phyloP scores from a whole-genome alignment of 176 grass and related monocot genomes.

The Rhipidocladum racemiflorum region DNA sequence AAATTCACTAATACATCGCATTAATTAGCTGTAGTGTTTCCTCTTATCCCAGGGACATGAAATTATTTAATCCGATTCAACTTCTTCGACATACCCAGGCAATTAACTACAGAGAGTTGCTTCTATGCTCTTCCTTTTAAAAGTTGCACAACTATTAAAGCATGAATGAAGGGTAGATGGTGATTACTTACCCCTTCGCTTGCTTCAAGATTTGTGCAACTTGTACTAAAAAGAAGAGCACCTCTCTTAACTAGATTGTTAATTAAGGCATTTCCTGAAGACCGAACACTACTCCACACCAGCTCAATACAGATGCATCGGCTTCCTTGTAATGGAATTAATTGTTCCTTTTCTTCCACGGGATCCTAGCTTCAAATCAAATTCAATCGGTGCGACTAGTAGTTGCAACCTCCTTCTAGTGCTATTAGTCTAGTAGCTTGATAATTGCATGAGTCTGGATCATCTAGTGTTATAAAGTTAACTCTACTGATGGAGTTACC shows the following conservation, averaged over 20 bases:
- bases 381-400: neutral
- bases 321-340: neutral
- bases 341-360: neutral
- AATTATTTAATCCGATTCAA: neutral
- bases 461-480: too few relatives aligned
- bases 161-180: too few relatives aligned
- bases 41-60: neutral
- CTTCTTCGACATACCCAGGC: neutral
- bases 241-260: too few relatives aligned
- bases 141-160: too few relatives aligned
- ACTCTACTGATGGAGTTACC: too few relatives aligned
- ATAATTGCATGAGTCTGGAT: too few relatives aligned
- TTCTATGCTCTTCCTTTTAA: too few relatives aligned
- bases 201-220: too few relatives aligned
- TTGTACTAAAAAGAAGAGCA: too few relatives aligned
- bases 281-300: neutral
- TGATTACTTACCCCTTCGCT: too few relatives aligned
- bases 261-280: neutral
- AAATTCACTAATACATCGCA: neutral
- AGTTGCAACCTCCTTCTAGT: neutral
- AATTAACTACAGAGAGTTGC: too few relatives aligned
- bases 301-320: neutral
- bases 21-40: neutral
- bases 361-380: neutral
- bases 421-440: too few relatives aligned